These are phyloP conservation scores for Aspergillus fructus DNA, from an alignment of 2,329 filamentous ascomycete species.

Conservation along the genomic window DNA sequence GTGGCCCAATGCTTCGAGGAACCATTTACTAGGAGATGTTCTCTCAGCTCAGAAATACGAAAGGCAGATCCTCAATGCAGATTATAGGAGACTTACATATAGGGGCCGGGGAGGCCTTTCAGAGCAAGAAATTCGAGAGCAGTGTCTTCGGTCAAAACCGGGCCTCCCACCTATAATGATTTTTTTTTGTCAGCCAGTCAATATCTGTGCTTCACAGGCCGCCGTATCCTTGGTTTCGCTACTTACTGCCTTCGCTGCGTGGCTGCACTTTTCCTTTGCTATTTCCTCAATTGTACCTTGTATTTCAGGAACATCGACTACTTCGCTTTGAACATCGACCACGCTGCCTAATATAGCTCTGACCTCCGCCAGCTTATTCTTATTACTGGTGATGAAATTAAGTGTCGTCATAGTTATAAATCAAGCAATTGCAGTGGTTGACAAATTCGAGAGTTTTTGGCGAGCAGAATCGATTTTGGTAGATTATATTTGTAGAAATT, in stretches of 20 bases:
- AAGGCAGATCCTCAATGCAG: neutral
- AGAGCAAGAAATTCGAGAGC: constrained; percentile 90
- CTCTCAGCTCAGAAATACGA: constrained; percentile 8
- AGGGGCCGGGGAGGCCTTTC: constrained; percentile 87
- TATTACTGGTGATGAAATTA: constrained; percentile 96
- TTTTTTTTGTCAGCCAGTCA: constrained; percentile 1
- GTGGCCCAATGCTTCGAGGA: constrained; percentile 79
- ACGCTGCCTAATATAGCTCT: constrained; percentile 75
- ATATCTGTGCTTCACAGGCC: neutral
- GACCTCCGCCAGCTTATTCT: constrained; percentile 89
- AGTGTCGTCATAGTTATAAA: constrained; percentile 52
- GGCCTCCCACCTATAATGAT: constrained; percentile 66
- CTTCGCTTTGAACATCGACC: constrained; percentile 71
- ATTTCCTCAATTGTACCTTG: constrained; percentile 93
- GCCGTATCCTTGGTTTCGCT: neutral
- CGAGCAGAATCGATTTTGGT: neutral
- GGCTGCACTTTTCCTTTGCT: constrained; percentile 78
- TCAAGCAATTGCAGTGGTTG: neutral
- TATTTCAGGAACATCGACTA: constrained; percentile 80
- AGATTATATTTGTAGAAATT: neutral
- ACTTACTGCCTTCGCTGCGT: constrained; percentile 73
- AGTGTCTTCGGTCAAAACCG: constrained; percentile 94
- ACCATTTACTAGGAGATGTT: constrained; percentile 73
- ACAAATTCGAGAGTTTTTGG: neutral
- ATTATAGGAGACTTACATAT: constrained; percentile 65